A percentile compares a stretch with the other conserved stretches of the same genome.
Conservation (phyloP, 805 yeast genomes). For the Sugiyamaella smithiae region DNA sequence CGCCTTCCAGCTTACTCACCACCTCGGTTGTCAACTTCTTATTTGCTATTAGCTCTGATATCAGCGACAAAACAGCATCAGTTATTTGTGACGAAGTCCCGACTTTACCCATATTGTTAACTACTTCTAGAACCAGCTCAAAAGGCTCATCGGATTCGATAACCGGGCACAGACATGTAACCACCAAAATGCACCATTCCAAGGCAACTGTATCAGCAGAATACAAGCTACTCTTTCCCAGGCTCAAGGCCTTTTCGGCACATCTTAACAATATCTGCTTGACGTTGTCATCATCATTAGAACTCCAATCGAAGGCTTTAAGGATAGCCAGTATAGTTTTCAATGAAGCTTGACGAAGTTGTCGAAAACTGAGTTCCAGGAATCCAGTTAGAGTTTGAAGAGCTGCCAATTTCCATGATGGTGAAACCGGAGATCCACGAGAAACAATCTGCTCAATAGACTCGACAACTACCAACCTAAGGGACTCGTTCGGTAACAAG, state of each 20-base stretch:
- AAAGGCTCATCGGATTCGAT: not conserved
- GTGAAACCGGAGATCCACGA: conserved; percentile 15
- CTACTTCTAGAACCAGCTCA: not conserved
- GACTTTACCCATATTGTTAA: not conserved
- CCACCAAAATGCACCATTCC: not conserved
- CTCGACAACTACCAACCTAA: conserved; percentile 33
- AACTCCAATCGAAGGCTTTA: not conserved
- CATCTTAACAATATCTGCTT: not conserved
- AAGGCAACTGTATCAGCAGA: not conserved
- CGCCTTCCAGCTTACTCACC: not conserved
- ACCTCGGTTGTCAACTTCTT: not conserved
- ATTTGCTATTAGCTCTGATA: not conserved
- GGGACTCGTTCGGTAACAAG: conserved; percentile 37
- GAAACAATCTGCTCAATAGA: conserved; percentile 28
- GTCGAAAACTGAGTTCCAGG: conserved; percentile 25
- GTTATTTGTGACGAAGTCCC: not conserved
- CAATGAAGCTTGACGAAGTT: conserved; percentile 27
- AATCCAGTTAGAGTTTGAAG: conserved; percentile 21
- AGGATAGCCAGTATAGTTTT: conserved; percentile 14
- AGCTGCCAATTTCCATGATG: conserved; percentile 24
- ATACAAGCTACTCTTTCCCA: not conserved
- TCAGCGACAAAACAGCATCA: not conserved
- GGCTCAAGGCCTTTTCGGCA: not conserved
- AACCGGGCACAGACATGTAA: not conserved
- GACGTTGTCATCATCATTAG: not conserved